A percentile compares a stretch with the other conserved stretches of the same genome.
phyloP scores from a whole-genome alignment of 768 basidiomycete species.

The Mycena belliarum region DNA sequence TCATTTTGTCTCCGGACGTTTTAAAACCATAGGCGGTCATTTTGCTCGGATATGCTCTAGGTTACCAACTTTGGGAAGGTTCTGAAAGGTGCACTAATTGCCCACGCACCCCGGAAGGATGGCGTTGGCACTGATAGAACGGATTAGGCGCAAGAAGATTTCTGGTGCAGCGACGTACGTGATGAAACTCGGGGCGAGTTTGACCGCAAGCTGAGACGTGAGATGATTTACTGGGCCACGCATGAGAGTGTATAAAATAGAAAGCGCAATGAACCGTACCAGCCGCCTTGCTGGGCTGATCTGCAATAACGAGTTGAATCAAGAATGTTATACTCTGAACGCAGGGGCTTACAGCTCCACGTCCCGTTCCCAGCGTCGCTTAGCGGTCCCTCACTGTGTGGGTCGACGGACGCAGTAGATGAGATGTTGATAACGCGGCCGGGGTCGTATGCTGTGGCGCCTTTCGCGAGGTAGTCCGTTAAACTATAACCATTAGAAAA shows the following conservation, averaged over 20 bases:
- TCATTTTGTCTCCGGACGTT: slow-evolving; percentile 53
- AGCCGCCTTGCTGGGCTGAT: slow-evolving; percentile 84
- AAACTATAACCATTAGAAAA: slow-evolving; percentile 35
- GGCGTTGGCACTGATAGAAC: slow-evolving; percentile 68
- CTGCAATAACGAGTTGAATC: slow-evolving; percentile 36
- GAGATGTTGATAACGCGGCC: slow-evolving; percentile 84
- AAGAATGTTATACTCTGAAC: neutral
- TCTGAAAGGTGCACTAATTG: neutral
- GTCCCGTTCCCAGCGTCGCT: slow-evolving; percentile 61
- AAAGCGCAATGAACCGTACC: slow-evolving; percentile 34
- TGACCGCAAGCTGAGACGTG: slow-evolving; percentile 68
- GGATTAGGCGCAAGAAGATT: neutral
- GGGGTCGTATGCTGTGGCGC: slow-evolving; percentile 50
- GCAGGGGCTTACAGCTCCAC: slow-evolving; percentile 70
- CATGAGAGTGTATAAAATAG: neutral
- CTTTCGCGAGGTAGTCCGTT: slow-evolving; percentile 66
- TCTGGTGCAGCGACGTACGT: slow-evolving; percentile 42
- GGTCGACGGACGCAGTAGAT: slow-evolving; percentile 60
- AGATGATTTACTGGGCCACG: slow-evolving; percentile 67
- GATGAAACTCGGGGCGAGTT: slow-evolving; percentile 58
- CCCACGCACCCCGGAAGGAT: slow-evolving; percentile 71
- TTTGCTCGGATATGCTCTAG: slow-evolving; percentile 75
- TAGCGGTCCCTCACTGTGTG: slow-evolving; percentile 50
- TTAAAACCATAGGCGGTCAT: slow-evolving; percentile 80
- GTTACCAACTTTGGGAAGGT: neutral